Conservation (phyloP, 371 early-diverging fungal species). For the Rhizopus delemar region DNA sequence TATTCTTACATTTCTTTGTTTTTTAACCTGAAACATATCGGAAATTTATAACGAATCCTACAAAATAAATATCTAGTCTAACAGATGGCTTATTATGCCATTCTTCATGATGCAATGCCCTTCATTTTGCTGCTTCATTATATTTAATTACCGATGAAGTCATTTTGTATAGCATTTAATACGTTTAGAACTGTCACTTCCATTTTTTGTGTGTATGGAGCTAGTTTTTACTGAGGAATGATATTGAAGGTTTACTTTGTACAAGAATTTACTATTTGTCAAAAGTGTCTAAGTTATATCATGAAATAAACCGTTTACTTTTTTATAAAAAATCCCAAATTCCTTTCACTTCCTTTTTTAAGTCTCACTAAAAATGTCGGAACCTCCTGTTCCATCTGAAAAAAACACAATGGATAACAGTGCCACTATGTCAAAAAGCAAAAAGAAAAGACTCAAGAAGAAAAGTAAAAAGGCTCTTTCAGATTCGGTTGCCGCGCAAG, state of each 20-base stretch:
- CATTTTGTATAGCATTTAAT: no score
- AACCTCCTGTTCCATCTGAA: background rate
- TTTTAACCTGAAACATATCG: no score
- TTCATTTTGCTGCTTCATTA: no score
- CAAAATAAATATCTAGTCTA: no score
- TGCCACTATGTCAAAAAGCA: constrained; percentile 13
- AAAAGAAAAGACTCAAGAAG: constrained; percentile 21
- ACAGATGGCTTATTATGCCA: no score
- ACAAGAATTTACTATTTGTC: background rate
- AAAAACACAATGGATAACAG: constrained; percentile 7
- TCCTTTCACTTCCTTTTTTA: constrained; percentile 2
- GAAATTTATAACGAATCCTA: no score
- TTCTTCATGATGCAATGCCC: no score
- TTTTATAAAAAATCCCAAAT: background rate
- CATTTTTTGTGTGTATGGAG: no score
- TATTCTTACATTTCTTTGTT: background rate
- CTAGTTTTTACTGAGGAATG: background rate
- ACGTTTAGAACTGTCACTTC: no score
- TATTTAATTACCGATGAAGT: no score
- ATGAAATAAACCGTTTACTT: background rate
- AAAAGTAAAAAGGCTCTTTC: constrained; percentile 11
- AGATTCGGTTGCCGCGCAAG: constrained; percentile 1
- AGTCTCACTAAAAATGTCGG: constrained; percentile 7
- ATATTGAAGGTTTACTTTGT: background rate
- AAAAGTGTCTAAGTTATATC: background rate